Conservation (phyloP, 1,139 yeast species). For the Scheffersomyces parashehatae region DNA sequence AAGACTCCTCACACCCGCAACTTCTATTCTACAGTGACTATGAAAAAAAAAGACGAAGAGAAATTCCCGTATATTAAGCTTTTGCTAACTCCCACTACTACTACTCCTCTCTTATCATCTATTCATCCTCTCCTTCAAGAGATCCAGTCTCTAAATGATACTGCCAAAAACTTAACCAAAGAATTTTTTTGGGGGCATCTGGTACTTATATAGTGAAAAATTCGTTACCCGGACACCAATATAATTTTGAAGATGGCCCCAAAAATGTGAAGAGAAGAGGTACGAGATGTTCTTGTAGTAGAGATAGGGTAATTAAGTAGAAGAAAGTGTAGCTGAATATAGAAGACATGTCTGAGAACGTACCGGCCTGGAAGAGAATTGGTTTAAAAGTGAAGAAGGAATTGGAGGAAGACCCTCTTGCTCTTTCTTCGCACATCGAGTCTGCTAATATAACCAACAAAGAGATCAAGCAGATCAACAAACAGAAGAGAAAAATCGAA, state of each 20-base stretch:
- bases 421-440: slow-evolving; percentile 44
- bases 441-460: slow-evolving; percentile 47
- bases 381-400: slow-evolving; percentile 64
- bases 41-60: too few species aligned
- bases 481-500: slow-evolving; percentile 32
- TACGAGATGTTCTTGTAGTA: not conserved
- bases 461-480: slow-evolving; percentile 47
- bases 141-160: too few species aligned
- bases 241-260: not conserved
- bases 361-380: slow-evolving; percentile 92
- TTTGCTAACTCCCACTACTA: too few species aligned
- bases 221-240: slow-evolving; percentile 1
- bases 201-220: not conserved
- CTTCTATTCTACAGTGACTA: not conserved
- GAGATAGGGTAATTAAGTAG: too few species aligned
- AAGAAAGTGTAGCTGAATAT: too few species aligned
- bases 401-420: slow-evolving; percentile 40
- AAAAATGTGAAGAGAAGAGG: not conserved
- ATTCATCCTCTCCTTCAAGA: too few species aligned
- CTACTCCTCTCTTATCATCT: too few species aligned
- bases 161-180: not conserved
- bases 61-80: too few species aligned
- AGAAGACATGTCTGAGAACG: slow-evolving; percentile 18
- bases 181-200: not conserved
- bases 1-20: slow-evolving; percentile 12